Conservation (phyloP, 1,284 basidiomycete species). For the Tilletia setariae region DNA sequence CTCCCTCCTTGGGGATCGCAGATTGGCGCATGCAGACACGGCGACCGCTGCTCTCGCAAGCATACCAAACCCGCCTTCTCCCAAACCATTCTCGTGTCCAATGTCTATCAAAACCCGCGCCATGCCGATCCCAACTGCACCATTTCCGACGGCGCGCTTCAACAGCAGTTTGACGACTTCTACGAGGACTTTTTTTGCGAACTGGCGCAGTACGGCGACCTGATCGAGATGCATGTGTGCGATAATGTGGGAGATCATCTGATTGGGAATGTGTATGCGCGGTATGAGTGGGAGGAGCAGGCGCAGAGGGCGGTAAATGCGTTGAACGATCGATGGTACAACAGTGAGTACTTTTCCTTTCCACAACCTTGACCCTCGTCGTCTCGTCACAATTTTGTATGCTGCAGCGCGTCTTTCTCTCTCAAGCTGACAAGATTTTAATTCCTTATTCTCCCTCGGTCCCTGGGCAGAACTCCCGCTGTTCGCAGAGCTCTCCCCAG, state of each 20-base stretch:
- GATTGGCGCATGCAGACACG: constrained; percentile 92
- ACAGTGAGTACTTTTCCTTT: constrained; percentile 62
- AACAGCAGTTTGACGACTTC: constrained; percentile 93
- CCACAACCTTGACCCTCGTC: background rate
- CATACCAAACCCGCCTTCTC: constrained; percentile 97
- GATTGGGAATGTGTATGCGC: constrained; percentile 96
- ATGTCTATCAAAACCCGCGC: constrained; percentile 97
- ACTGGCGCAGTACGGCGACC: constrained; percentile 86
- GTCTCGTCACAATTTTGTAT: background rate
- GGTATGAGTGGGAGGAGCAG: constrained; percentile 98
- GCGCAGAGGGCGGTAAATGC: constrained; percentile 88
- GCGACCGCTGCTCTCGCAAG: constrained; percentile 93
- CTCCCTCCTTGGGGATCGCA: too few relatives aligned
- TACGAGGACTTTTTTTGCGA: constrained; percentile 79
- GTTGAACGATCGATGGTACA: constrained; percentile 96
- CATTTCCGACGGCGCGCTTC: constrained; percentile 73
- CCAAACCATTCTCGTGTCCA: constrained; percentile 94
- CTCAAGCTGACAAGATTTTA: background rate
- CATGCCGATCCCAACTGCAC: constrained; percentile 76
- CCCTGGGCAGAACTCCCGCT: constrained; percentile 73
- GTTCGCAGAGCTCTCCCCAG: constrained; percentile 97
- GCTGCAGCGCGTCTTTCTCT: background rate
- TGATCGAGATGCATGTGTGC: constrained; percentile 91
- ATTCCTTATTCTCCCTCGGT: background rate
- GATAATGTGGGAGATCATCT: constrained; percentile 99